phyloP scores from a whole-genome alignment of 179 eudicot species.

The Sideroxylon spinosum region DNA sequence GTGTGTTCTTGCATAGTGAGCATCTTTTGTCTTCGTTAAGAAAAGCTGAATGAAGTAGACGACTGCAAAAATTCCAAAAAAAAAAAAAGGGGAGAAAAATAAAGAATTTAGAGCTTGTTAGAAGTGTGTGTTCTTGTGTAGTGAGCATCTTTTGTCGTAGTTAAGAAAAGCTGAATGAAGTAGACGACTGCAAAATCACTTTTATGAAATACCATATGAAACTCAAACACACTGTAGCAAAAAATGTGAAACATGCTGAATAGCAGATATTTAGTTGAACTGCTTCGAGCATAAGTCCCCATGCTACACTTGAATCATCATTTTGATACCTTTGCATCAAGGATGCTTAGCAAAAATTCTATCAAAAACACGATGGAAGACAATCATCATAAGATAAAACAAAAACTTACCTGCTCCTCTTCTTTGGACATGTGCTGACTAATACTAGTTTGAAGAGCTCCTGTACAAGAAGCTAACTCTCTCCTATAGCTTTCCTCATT shows the following conservation, averaged over 20 bases:
- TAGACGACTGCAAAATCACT: neutral
- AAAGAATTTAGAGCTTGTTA: no score
- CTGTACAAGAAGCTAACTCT: conserved; percentile 91
- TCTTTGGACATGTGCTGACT: conserved; percentile 97
- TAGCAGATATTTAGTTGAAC: neutral
- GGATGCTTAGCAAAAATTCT: neutral
- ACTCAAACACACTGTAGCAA: neutral
- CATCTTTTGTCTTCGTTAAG: neutral
- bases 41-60: neutral
- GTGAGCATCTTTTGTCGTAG: neutral
- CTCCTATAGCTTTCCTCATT: conserved; percentile 76
- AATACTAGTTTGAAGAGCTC: conserved; percentile 89
- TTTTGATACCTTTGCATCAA: neutral
- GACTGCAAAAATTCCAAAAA: no score
- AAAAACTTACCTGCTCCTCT: conserved; percentile 68
- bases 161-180: neutral
- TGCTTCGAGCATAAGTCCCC: neutral
- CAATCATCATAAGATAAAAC: neutral
- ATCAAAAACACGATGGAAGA: neutral
- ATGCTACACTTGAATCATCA: neutral
- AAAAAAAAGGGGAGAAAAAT: no score
- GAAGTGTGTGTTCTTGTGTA: no score
- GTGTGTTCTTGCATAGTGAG: neutral
- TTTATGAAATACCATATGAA: neutral
- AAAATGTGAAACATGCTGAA: neutral